These are phyloP conservation scores for Polyporus tsugae DNA, from an alignment of 1,284 basidiomycete genomes.

Conservation along the genomic window DNA sequence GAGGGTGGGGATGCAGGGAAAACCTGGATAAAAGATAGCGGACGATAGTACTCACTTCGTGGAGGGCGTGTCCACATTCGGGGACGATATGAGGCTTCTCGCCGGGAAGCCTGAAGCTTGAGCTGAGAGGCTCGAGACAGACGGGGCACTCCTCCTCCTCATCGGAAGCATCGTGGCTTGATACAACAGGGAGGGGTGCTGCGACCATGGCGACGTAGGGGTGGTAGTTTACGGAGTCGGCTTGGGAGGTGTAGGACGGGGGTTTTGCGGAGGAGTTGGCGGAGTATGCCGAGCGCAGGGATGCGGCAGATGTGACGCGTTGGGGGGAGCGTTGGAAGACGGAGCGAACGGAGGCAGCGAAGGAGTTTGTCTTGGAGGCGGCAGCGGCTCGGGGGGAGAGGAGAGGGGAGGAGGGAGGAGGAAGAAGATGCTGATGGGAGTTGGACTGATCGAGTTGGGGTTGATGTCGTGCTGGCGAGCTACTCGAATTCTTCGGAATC, in stretches of 20 bases:
- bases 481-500: constrained; percentile 38
- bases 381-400: constrained; percentile 45
- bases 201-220: constrained; percentile 64
- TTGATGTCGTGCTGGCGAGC: constrained; percentile 36
- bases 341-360: constrained; percentile 48
- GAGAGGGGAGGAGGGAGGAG: constrained; percentile 51
- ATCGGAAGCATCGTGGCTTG: constrained; percentile 65
- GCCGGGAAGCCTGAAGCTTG: constrained; percentile 87
- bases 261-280: constrained; percentile 37
- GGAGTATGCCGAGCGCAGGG: constrained; percentile 49
- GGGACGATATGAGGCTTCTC: constrained; percentile 98
- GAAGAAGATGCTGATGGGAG: constrained; percentile 51
- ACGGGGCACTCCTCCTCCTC: constrained; percentile 91
- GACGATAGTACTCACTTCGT: constrained; percentile 69
- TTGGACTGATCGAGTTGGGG: constrained; percentile 41
- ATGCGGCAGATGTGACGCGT: constrained; percentile 46
- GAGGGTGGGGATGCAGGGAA: not conserved
- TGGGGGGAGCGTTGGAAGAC: constrained; percentile 46
- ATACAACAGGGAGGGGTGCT: constrained; percentile 72
- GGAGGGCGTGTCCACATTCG: constrained; percentile 96
- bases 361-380: constrained; percentile 44
- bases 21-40: constrained; percentile 1
- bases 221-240: constrained; percentile 43
- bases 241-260: constrained; percentile 31
- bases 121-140: constrained; percentile 89